Evolutionary conservation across 129 eudicot genomes (phyloP).

Genomic region (Lonicera japonica): DNA sequence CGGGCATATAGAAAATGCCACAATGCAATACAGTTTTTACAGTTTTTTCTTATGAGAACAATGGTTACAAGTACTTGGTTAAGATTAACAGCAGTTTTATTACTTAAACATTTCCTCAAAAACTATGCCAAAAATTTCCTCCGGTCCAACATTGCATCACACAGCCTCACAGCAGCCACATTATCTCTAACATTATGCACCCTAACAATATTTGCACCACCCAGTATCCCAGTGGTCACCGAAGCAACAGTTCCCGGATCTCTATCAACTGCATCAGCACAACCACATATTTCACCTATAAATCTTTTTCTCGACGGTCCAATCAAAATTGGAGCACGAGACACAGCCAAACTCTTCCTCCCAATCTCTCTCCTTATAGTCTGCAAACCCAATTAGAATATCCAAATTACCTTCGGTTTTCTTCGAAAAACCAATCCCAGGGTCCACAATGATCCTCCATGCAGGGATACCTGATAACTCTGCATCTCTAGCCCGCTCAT

Average conservation of each 20-base stretch:
- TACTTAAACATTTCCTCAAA: neutral
- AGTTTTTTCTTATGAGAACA: neutral
- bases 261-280: constrained; percentile 47
- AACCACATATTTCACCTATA: constrained; percentile 73
- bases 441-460: constrained; percentile 82
- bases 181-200: constrained; percentile 74
- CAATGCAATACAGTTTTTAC: neutral
- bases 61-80: neutral
- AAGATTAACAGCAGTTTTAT: no score
- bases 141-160: constrained; percentile 63
- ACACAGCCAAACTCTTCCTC: constrained; percentile 56
- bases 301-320: constrained; percentile 90
- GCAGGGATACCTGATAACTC: constrained; percentile 81
- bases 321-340: constrained; percentile 64
- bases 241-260: constrained; percentile 81
- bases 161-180: constrained; percentile 65
- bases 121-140: constrained; percentile 16
- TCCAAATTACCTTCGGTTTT: constrained; percentile 74
- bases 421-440: constrained; percentile 93
- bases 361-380: constrained; percentile 59
- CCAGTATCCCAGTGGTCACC: constrained; percentile 58
- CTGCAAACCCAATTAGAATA: constrained; percentile 50
- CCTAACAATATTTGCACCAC: constrained; percentile 84
- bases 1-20: no score
- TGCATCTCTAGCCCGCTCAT: constrained; percentile 45